Conservation (phyloP, 345 rosid species). For the Citrus maxima region DNA sequence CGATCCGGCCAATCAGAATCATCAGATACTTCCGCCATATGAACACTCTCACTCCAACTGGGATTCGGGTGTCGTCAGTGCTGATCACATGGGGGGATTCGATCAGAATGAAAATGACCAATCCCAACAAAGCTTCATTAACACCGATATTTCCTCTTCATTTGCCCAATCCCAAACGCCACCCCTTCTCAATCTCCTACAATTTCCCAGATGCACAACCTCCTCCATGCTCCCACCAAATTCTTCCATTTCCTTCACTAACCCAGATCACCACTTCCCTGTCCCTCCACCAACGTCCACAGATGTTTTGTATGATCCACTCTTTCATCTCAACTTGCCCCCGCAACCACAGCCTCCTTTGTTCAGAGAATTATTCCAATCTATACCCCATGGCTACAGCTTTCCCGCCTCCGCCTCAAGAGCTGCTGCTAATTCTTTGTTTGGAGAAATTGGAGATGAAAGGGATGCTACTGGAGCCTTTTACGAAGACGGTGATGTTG, state of each 20-base stretch:
- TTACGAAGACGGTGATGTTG: constrained; percentile 33
- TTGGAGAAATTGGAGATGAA: constrained; percentile 26
- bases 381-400: constrained; percentile 34
- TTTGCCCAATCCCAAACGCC: constrained; percentile 34
- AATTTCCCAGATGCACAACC: constrained; percentile 40
- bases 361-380: constrained; percentile 37
- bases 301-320: constrained; percentile 44
- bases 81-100: constrained; percentile 2
- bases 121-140: constrained; percentile 22
- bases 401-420: constrained; percentile 21
- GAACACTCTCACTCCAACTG: constrained; percentile 31
- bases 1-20: constrained; percentile 10
- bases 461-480: constrained; percentile 16
- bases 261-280: neutral
- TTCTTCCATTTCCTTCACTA: constrained; percentile 40
- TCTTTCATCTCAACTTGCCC: constrained; percentile 54
- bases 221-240: constrained; percentile 44
- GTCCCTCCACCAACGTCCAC: neutral
- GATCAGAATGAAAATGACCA: neutral
- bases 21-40: constrained; percentile 18
- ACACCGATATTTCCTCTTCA: constrained; percentile 22
- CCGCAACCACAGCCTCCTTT: constrained; percentile 68
- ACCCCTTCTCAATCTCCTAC: constrained; percentile 67
- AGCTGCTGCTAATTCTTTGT: constrained; percentile 24
- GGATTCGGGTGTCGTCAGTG: constrained; percentile 31